A percentile compares a stretch with the other conserved stretches of the same genome.
These are phyloP conservation scores for Sideroxylon spinosum DNA, from an alignment of 179 eudicot genomes.

Conservation along the genomic window DNA sequence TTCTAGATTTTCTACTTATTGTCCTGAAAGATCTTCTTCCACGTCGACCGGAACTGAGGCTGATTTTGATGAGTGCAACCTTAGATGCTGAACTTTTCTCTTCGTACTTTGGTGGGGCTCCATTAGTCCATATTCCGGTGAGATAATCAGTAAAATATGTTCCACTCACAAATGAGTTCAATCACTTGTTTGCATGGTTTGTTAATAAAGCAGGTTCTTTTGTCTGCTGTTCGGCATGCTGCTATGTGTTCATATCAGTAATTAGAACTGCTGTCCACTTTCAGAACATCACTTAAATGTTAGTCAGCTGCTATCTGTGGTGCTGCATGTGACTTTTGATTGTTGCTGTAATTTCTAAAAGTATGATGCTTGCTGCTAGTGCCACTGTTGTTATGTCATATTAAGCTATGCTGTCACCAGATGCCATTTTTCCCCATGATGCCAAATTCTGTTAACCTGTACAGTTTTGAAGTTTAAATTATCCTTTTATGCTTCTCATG, in stretches of 20 bases:
- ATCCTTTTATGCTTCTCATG: background rate
- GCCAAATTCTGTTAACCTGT: background rate
- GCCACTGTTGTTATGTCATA: background rate
- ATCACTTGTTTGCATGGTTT: slow-evolving; percentile 7
- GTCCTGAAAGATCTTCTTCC: slow-evolving; percentile 77
- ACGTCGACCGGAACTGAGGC: slow-evolving; percentile 68
- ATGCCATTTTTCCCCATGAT: background rate
- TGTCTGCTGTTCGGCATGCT: background rate
- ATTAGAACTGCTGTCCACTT: background rate
- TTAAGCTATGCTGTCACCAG: background rate
- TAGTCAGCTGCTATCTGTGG: background rate
- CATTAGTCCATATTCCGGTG: slow-evolving; percentile 66
- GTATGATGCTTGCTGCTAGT: background rate
- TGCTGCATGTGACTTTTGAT: background rate
- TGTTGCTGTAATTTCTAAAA: background rate
- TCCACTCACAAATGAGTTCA: slow-evolving; percentile 5
- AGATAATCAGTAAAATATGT: background rate
- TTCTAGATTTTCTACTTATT: slow-evolving; percentile 67
- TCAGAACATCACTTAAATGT: background rate
- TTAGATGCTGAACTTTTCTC: slow-evolving; percentile 80
- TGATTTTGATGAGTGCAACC: slow-evolving; percentile 86
- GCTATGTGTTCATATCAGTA: background rate
- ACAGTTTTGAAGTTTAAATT: background rate
- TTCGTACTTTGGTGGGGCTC: slow-evolving; percentile 75
- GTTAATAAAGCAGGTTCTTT: background rate